These are phyloP conservation scores for Scortechinia acanthostroma DNA, from an alignment of 2,329 filamentous ascomycete species.

Conservation along the genomic window DNA sequence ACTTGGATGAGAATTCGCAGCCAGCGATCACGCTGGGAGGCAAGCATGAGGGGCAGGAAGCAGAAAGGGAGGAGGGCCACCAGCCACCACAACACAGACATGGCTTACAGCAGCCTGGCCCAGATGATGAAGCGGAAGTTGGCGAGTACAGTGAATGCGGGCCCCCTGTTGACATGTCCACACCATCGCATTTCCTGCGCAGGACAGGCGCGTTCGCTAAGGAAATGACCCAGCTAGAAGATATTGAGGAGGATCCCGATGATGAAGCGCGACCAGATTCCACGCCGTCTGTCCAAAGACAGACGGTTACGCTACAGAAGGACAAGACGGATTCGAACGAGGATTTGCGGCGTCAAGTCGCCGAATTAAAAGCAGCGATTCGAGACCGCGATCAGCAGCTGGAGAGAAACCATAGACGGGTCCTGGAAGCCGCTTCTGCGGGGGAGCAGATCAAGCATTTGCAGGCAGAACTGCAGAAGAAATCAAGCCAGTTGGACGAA, in stretches of 20 bases:
- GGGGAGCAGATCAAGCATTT: conserved; percentile 25
- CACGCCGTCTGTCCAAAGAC: conserved; percentile 14
- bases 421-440: conserved; percentile 22
- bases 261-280: conserved; percentile 10
- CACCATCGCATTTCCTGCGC: conserved; percentile 26
- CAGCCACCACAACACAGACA: conserved; percentile 7
- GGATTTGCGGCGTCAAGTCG: background rate
- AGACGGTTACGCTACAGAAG: background rate
- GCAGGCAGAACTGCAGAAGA: conserved; percentile 23
- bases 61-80: background rate
- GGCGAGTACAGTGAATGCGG: conserved; percentile 29
- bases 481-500: conserved; percentile 15
- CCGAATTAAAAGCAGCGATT: conserved; percentile 16
- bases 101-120: conserved; percentile 13
- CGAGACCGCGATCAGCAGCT: conserved; percentile 22
- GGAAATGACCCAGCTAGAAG: conserved; percentile 21
- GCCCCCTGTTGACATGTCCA: conserved; percentile 30
- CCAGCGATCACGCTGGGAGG: too few relatives aligned
- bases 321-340: background rate
- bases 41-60: background rate
- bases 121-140: conserved; percentile 18
- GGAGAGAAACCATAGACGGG: conserved; percentile 15
- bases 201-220: conserved; percentile 13
- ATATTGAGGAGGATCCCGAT: conserved; percentile 21
- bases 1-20: background rate